These are phyloP conservation scores for Triticum turgidum DNA, from an alignment of 176 grass and related monocot genomes.

Conservation along the genomic window DNA sequence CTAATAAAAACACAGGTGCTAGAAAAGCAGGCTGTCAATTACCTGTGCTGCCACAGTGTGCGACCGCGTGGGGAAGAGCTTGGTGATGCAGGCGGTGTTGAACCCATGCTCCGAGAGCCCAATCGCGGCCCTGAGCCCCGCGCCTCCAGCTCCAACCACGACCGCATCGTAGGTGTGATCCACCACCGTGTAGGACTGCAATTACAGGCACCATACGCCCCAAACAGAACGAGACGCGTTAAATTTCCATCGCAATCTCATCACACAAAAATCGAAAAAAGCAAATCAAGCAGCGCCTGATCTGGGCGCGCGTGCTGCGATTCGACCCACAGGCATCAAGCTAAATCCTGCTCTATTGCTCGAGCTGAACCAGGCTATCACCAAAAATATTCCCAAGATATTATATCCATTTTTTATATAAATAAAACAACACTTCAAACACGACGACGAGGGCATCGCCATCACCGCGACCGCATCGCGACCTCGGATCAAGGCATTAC, in stretches of 20 bases:
- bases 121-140: constrained; percentile 82
- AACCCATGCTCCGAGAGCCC: constrained; percentile 87
- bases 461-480: background rate
- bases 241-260: background rate
- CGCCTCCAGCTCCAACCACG: constrained; percentile 86
- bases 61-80: constrained; percentile 88
- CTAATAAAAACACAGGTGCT: background rate
- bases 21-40: background rate
- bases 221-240: background rate
- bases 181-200: constrained; percentile 76
- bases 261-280: background rate
- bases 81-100: constrained; percentile 95
- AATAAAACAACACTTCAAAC: background rate
- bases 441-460: background rate
- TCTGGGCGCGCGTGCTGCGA: constrained; percentile 40
- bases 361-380: background rate
- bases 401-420: background rate
- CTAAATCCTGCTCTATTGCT: background rate
- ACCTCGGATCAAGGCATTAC: background rate
- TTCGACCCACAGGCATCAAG: background rate
- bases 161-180: constrained; percentile 93
- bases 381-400: background rate
- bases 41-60: constrained; percentile 92
- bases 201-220: background rate
- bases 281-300: constrained; percentile 43